Base-by-base conservation (phyloP, 148 eudicot genomes). In the Tetragonia tetragonoides region DNA sequence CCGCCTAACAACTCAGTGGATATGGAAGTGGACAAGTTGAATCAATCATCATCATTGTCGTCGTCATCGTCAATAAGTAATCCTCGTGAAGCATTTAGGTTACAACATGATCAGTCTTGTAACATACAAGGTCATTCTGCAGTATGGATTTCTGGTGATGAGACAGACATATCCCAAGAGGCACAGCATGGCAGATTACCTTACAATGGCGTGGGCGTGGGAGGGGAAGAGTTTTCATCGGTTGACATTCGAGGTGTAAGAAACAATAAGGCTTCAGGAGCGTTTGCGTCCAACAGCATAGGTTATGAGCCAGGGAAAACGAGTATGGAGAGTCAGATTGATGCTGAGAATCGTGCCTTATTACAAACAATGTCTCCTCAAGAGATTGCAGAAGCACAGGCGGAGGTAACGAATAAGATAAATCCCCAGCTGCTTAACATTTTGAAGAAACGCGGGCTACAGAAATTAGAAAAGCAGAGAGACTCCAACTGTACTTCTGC, bases 351-450 rank as follows among this genome's bases (percentile, higher is more conserved):
- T 84, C 89, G 88, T 75, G 91, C 86, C 57, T 81, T 83, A 42
- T 74, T 95, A 70, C 83, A 83, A 67, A 80, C 67, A 57, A 93
- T 95, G 99, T 91, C 99, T 66, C 74, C 87, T 68, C 95, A 90
- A 76, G 97, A 93, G 82, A 89, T 95, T 85, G 89, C 91, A 66
- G 98, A 93, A 83, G 98, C 99, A 59, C 95, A 87, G 74, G 88
- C 83, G 81, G 97, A 93, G 79, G 79, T 95, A 85, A 77, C 74
- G 81, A 82, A 82, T 59, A 91, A 83, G 83, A 75, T 95, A 72
- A 91, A 82, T 79, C 97, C 98, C 51, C 86, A 79, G 66, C 39
- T 91, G 71, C 78, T 95, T 47, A 77, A 87, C 56, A 81, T 84
- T 4, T 78, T 95, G 68, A 89, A 74, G 83, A 89, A 81, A 59